Evolutionary conservation across 352 stramenopile species (phyloP).

Genomic region (Thalassiosira livingstoniorum): DNA sequence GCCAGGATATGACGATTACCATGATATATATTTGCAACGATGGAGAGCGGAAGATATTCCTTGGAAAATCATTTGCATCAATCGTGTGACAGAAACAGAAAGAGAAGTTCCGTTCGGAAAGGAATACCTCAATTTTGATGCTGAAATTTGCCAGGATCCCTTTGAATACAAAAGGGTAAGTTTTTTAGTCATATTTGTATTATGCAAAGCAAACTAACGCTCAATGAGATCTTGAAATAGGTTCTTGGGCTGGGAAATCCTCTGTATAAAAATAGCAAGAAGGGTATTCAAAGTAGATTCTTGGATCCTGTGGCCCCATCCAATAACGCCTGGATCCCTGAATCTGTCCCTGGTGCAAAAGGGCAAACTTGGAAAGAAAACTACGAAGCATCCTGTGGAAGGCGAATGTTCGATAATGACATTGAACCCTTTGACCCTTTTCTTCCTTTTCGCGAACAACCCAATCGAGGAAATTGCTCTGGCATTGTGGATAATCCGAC

Average conservation of each 20-base stretch:
- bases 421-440: slow-evolving; percentile 75
- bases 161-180: slow-evolving; percentile 78
- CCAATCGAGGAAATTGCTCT: slow-evolving; percentile 70
- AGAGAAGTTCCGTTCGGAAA: slow-evolving; percentile 67
- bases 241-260: slow-evolving; percentile 82
- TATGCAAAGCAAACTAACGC: too few relatives aligned
- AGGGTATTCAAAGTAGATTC: slow-evolving; percentile 89
- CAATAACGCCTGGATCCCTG: slow-evolving; percentile 91
- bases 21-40: slow-evolving; percentile 96
- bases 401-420: slow-evolving; percentile 78
- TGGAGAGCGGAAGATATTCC: slow-evolving; percentile 93
- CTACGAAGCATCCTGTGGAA: slow-evolving; percentile 90
- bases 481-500: slow-evolving; percentile 97
- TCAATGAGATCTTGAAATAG: too few relatives aligned
- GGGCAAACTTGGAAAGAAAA: slow-evolving; percentile 93
- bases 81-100: slow-evolving; percentile 68
- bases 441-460: slow-evolving; percentile 49
- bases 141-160: slow-evolving; percentile 65
- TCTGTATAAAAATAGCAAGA: slow-evolving; percentile 54
- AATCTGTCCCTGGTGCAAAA: slow-evolving; percentile 90
- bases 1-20: slow-evolving; percentile 93
- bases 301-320: slow-evolving; percentile 90
- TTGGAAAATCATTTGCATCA: slow-evolving; percentile 91
- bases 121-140: slow-evolving; percentile 63
- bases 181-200: too few relatives aligned